Base-by-base conservation (phyloP, 148 eudicot species). In the Rhododendron ovatum region DNA sequence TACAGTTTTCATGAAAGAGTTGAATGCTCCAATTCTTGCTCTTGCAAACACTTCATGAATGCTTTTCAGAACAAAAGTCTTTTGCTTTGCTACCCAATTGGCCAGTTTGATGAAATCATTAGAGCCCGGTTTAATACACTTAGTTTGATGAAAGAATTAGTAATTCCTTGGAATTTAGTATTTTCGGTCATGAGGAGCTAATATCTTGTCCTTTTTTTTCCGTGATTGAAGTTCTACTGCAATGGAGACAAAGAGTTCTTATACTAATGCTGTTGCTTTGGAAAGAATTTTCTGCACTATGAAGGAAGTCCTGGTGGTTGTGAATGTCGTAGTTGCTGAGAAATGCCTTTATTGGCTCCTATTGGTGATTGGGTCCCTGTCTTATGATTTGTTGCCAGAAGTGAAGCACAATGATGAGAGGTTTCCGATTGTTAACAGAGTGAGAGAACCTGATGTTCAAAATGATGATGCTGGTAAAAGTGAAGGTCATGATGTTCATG, bases 391-490 rank as follows among this genome's bases (percentile, higher is more conserved):
- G 13, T 39, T 45, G 5, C 14, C 15, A 45, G 24, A 78, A 41
- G 37, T 24, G 37, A 20, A 12, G 18, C 28, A 45, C 24, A 30
- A 39, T 24, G 53, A 24, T 22, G 55, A 43, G 28, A 45, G 53
- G 17, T 75, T 75, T 39, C 24, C 79, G 18, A 4, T 3, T 51
- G 22, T 75, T 78, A 20, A 18, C 50, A 78, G n/a, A 39, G 81
- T 41, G 78, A 14, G 45, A 74, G 41, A 30, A 22, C 43, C 18
- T 43, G 53, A 41, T 41, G 55, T 13, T 45, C 53, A 43, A 78
- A 39, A 78, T 78, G 81, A 43, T 78, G 81, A 78, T 78, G 55
- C 51, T 41, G 53, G 81, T 43, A 45, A 78, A 78, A 41, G 6
- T 45, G 81, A 3, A 26, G 53, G 24, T 47, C 12, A 9, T 47